A percentile compares a stretch with the other conserved stretches of the same genome.
These are phyloP conservation scores for Lecanoromycetidae sp. DNA, from an alignment of 2,329 filamentous ascomycete genomes.

Conservation along the genomic window DNA sequence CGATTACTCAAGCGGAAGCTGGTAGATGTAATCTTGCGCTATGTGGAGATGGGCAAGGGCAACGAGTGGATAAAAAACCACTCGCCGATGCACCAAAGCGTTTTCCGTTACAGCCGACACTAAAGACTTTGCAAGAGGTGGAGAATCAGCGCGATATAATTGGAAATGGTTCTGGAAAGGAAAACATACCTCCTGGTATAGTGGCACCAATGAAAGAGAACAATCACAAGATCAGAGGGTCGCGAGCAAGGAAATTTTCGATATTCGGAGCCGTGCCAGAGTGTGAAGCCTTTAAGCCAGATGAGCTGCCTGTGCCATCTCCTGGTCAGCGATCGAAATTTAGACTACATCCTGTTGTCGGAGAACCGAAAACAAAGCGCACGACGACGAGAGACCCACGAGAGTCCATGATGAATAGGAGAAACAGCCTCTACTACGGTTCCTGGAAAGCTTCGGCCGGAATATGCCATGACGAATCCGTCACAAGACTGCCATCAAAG, in stretches of 20 bases:
- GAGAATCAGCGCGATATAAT: slow-evolving; percentile 30
- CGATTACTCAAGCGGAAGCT: neutral
- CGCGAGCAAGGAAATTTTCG: neutral
- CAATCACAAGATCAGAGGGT: neutral
- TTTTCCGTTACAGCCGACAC: slow-evolving; percentile 37
- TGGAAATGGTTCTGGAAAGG: slow-evolving; percentile 47
- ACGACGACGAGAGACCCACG: neutral
- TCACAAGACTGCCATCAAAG: neutral
- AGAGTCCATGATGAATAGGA: slow-evolving; percentile 22
- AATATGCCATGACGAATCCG: neutral
- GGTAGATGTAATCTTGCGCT: neutral
- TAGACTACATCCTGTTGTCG: too few relatives aligned
- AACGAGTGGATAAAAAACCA: slow-evolving; percentile 8
- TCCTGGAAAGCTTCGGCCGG: slow-evolving; percentile 4
- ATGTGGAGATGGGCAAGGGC: neutral
- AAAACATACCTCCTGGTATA: slow-evolving; percentile 46
- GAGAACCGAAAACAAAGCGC: neutral
- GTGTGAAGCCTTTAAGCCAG: neutral
- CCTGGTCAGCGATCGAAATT: too few relatives aligned
- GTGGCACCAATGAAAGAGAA: neutral
- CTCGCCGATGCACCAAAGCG: slow-evolving; percentile 37
- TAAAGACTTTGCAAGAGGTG: slow-evolving; percentile 29
- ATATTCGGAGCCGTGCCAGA: neutral
- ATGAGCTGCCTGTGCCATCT: neutral
- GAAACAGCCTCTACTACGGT: slow-evolving; percentile 14